phyloP scores from a whole-genome alignment of 2,329 filamentous ascomycete species.

The Colletotrichum sp. region DNA sequence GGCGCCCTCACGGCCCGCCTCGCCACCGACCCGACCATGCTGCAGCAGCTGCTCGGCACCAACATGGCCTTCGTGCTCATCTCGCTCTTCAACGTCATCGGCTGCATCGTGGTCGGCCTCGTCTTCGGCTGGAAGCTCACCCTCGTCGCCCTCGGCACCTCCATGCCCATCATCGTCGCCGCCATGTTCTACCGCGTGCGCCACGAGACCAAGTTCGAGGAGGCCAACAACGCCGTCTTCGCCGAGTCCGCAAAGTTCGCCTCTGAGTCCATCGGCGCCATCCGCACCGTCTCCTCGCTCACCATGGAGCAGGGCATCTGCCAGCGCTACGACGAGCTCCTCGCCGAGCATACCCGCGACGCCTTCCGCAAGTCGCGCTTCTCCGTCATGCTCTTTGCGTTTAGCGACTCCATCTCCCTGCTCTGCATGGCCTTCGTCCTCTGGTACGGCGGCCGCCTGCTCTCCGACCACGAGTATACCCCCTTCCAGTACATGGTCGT shows the following conservation, averaged over 20 bases:
- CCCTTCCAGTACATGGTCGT: conserved; percentile 24
- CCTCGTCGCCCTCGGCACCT: conserved; percentile 32
- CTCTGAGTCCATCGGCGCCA: conserved; percentile 18
- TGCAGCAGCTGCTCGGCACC: conserved; percentile 22
- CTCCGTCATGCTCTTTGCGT: conserved; percentile 15
- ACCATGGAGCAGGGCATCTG: conserved; percentile 19
- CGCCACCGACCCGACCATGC: conserved; percentile 23
- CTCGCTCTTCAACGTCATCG: conserved; percentile 21
- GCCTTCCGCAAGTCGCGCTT: conserved; percentile 15
- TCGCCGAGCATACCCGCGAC: neutral
- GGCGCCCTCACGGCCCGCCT: conserved; percentile 28
- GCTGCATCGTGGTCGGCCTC: conserved; percentile 30
- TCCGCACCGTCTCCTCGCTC: conserved; percentile 20
- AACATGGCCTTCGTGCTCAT: conserved; percentile 22
- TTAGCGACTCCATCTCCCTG: conserved; percentile 15
- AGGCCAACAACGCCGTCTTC: conserved; percentile 10
- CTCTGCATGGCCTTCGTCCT: conserved; percentile 22
- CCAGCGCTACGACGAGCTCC: conserved; percentile 8
- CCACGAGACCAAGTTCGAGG: conserved; percentile 17
- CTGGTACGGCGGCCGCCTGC: conserved; percentile 20
- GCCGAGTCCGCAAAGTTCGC: conserved; percentile 21
- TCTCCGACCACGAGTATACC: conserved; percentile 20
- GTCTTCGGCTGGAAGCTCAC: conserved; percentile 45
- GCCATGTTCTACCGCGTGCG: conserved; percentile 21
- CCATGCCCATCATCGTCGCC: conserved; percentile 22